phyloP scores from a whole-genome alignment of 2,329 filamentous ascomycete species.

The Monilinia laxa region DNA sequence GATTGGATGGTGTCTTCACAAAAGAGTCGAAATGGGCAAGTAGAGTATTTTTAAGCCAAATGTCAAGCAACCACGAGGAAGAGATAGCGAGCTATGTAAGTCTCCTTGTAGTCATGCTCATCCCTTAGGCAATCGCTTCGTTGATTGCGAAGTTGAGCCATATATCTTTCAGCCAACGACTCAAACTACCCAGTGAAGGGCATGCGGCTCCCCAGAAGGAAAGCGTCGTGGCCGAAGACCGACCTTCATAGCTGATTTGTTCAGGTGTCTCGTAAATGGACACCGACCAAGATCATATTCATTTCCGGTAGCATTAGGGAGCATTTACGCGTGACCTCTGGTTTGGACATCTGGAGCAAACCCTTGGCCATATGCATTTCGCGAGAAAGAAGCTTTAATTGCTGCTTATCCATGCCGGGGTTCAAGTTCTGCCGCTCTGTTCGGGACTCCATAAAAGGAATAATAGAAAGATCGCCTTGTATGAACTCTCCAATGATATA shows the following conservation, averaged over 20 bases:
- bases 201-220: too few species aligned
- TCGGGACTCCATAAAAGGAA: conserved; percentile 33
- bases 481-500: conserved; percentile 44
- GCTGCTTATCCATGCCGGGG: conserved; percentile 31
- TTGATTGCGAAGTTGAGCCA: conserved; percentile 41
- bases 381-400: conserved; percentile 24
- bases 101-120: background rate
- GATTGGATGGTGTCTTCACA: conserved; percentile 41
- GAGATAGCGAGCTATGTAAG: background rate
- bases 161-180: conserved; percentile 38
- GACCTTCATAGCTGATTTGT: conserved; percentile 28
- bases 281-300: conserved; percentile 23
- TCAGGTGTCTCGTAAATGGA: conserved; percentile 30
- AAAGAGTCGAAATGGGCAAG: conserved; percentile 36
- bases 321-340: conserved; percentile 28
- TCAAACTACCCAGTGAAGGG: conserved; percentile 28
- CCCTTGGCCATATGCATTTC: conserved; percentile 28
- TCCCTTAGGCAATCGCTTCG: background rate
- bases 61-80: conserved; percentile 14
- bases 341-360: conserved; percentile 26
- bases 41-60: conserved; percentile 15
- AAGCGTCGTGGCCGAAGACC: conserved; percentile 26
- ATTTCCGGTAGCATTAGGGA: conserved; percentile 21
- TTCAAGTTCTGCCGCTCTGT: conserved; percentile 35
- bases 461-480: conserved; percentile 30